A percentile compares a stretch with the other conserved stretches of the same genome.
phyloP scores from a whole-genome alignment of 495 filamentous ascomycete species.

The Jackrogersella multiformis region DNA sequence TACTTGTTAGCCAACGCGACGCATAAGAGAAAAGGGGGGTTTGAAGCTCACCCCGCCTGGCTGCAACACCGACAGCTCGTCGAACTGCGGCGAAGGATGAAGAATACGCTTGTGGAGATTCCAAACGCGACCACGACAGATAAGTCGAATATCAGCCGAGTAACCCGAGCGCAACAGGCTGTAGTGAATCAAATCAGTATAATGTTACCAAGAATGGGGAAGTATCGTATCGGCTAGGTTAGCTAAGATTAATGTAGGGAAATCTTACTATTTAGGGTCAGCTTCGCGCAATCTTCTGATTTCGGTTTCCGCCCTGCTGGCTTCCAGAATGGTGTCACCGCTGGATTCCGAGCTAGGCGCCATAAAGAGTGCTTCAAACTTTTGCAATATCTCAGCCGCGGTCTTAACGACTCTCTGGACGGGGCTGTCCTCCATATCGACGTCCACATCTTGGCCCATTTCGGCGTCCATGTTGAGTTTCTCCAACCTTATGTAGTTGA shows the following conservation, averaged over 20 bases:
- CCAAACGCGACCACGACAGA: not conserved
- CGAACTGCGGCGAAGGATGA: not conserved
- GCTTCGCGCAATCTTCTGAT: not conserved
- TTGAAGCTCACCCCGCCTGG: not conserved
- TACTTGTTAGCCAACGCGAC: too few species aligned
- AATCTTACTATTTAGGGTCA: not conserved
- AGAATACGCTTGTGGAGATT: not conserved
- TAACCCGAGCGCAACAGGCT: not conserved
- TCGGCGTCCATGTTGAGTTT: too few species aligned
- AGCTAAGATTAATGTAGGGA: not conserved
- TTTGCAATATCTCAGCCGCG: too few species aligned
- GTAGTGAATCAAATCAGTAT: not conserved
- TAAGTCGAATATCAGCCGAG: not conserved
- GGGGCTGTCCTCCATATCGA: too few species aligned
- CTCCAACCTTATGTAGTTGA: too few species aligned
- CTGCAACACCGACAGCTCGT: not conserved
- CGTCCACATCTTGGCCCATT: too few species aligned
- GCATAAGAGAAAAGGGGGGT: too few species aligned
- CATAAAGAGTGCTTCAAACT: too few species aligned
- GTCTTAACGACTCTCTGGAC: too few species aligned
- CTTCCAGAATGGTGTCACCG: too few species aligned
- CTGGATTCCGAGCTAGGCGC: too few species aligned
- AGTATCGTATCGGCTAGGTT: too few species aligned
- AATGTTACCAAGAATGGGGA: not conserved
- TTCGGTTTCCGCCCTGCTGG: not conserved